A percentile compares a stretch with the other conserved stretches of the same genome.
Evolutionary conservation across 768 basidiomycete species (phyloP).

Genomic region (Auricularia cornea): DNA sequence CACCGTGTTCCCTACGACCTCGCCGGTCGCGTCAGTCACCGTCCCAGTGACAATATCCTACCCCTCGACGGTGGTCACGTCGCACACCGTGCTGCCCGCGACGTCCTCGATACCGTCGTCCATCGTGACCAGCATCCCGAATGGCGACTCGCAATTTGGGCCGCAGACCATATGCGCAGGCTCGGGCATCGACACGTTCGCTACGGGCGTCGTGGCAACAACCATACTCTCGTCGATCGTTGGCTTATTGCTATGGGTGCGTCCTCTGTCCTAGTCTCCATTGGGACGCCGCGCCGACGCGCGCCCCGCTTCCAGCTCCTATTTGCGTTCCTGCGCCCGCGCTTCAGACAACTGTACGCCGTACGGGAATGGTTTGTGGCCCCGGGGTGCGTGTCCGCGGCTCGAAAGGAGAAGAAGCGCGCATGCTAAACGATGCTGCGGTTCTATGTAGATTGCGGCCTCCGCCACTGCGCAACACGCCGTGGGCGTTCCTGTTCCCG

Average conservation of each 20-base stretch:
- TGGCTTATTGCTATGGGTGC: conserved; percentile 63
- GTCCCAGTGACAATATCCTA: neutral
- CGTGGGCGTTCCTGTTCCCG: conserved; percentile 66
- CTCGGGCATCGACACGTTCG: conserved; percentile 51
- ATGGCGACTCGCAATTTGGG: neutral
- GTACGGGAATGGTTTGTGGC: conserved; percentile 72
- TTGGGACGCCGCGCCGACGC: conserved; percentile 3
- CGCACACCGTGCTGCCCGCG: neutral
- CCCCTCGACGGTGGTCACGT: neutral
- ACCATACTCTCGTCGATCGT: conserved; percentile 48
- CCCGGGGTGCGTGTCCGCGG: conserved; percentile 42
- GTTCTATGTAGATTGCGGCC: conserved; percentile 46
- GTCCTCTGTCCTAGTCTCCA: conserved; percentile 19
- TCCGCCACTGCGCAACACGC: conserved; percentile 44
- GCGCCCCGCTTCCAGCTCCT: conserved; percentile 34
- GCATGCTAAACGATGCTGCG: neutral
- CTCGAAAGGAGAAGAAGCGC: neutral
- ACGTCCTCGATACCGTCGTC: neutral
- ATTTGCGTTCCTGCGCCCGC: conserved; percentile 62
- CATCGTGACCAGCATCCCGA: neutral
- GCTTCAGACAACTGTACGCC: conserved; percentile 62
- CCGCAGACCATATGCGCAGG: conserved; percentile 47
- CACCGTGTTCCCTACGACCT: neutral
- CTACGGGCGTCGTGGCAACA: conserved; percentile 52
- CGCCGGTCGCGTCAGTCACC: neutral